Evolutionary conservation across 2,329 filamentous ascomycete genomes (phyloP).

Genomic region (Fusarium napiforme): DNA sequence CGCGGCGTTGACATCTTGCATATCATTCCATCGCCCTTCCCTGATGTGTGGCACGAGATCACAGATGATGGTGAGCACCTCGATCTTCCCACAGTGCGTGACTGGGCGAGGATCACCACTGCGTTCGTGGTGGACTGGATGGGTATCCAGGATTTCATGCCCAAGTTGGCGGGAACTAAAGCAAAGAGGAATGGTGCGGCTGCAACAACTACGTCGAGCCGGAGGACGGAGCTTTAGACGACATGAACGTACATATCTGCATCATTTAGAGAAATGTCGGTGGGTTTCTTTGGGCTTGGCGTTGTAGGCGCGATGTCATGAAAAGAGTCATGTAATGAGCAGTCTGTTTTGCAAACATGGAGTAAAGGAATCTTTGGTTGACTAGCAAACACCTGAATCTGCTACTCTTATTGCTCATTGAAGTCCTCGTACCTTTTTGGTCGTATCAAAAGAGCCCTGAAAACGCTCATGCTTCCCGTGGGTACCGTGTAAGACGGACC

Average conservation of each 20-base stretch:
- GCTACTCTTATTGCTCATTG: neutral
- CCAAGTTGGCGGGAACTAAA: constrained; percentile 41
- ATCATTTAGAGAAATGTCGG: constrained; percentile 25
- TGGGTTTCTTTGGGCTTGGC: constrained; percentile 38
- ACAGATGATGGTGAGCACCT: constrained; percentile 86
- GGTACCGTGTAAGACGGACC: constrained; percentile 32
- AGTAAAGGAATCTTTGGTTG: constrained; percentile 7
- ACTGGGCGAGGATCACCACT: constrained; percentile 87
- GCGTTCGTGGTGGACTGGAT: constrained; percentile 94
- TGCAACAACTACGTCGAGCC: constrained; percentile 40
- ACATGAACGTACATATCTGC: constrained; percentile 13
- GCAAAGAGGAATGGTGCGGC: constrained; percentile 44
- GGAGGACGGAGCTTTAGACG: constrained; percentile 49
- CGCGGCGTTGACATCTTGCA: constrained; percentile 90
- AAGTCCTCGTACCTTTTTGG: neutral
- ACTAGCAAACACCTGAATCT: neutral
- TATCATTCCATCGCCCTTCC: constrained; percentile 87
- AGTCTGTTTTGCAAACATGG: constrained; percentile 5
- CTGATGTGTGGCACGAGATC: constrained; percentile 85
- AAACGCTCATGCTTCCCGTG: constrained; percentile 8
- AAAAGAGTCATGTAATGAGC: constrained; percentile 27
- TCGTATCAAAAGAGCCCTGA: neutral
- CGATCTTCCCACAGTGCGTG: constrained; percentile 80
- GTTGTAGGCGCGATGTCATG: constrained; percentile 32
- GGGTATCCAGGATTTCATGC: constrained; percentile 68